Percentiles rank a stretch among this genome's conserved stretches.
These are phyloP conservation scores for Papiliotrema fonsecae DNA, from an alignment of 1,284 basidiomycete species.

Conservation along the genomic window DNA sequence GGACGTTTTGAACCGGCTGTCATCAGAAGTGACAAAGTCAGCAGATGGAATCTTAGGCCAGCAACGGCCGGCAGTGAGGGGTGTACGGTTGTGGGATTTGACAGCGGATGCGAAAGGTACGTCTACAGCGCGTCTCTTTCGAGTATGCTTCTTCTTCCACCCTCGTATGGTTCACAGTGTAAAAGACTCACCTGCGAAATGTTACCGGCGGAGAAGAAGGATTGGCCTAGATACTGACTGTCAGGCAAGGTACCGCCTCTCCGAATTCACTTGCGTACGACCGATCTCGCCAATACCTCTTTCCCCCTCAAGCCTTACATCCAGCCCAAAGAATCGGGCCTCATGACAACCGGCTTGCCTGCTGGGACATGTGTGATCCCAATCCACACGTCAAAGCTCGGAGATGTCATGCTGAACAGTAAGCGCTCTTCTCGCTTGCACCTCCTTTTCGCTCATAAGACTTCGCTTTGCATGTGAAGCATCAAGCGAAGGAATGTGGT, in stretches of 20 bases:
- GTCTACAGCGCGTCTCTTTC: constrained; percentile 3
- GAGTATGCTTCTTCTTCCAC: neutral
- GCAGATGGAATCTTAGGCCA: constrained; percentile 31
- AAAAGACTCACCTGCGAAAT: neutral
- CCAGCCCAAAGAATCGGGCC: constrained; percentile 17
- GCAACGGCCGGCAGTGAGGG: constrained; percentile 10
- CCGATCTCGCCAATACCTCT: constrained; percentile 21
- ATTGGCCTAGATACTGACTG: neutral
- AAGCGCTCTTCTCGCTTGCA: constrained; percentile 3
- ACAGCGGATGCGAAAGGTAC: constrained; percentile 11
- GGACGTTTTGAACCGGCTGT: constrained; percentile 20
- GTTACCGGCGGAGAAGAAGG: neutral
- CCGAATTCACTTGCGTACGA: constrained; percentile 25
- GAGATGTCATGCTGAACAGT: constrained; percentile 29
- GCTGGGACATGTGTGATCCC: constrained; percentile 36
- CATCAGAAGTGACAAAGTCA: constrained; percentile 23
- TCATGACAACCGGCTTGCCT: constrained; percentile 18
- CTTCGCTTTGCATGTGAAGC: no score
- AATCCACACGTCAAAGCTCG: constrained; percentile 27
- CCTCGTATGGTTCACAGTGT: neutral
- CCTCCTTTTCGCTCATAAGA: no score
- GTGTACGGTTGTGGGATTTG: constrained; percentile 24
- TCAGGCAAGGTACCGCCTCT: constrained; percentile 12
- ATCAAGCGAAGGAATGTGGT: no score
- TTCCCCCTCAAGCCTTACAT: constrained; percentile 42